phyloP scores from a whole-genome alignment of 352 stramenopile genomes.

The Pythium phragmiticola region DNA sequence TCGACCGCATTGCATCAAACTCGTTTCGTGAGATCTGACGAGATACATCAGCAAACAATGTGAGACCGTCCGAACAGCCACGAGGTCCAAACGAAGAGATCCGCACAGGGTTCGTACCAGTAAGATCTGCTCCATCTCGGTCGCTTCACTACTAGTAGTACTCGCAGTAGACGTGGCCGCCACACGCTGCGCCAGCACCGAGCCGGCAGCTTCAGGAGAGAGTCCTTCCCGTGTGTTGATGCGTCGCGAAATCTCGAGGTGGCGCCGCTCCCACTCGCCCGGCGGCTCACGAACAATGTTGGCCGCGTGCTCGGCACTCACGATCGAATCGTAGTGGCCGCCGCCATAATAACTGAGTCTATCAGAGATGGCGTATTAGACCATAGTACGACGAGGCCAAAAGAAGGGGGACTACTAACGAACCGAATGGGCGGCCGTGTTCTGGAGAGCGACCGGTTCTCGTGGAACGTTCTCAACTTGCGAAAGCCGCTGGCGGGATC shows the following conservation, averaged over 20 bases:
- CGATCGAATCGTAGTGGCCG: conserved; percentile 90
- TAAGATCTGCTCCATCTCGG: conserved; percentile 69
- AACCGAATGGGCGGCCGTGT: conserved; percentile 72
- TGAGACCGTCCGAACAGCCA: background rate
- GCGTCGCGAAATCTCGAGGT: conserved; percentile 63
- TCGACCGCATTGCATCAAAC: conserved; percentile 75
- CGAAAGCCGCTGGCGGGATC: conserved; percentile 63
- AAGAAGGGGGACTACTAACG: background rate
- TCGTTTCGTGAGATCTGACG: conserved; percentile 66
- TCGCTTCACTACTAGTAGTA: conserved; percentile 44
- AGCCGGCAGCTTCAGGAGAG: conserved; percentile 12
- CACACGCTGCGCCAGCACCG: conserved; percentile 13
- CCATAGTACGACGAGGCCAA: background rate
- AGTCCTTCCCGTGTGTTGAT: conserved; percentile 60
- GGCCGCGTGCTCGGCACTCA: conserved; percentile 45
- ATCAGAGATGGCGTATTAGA: too few relatives aligned
- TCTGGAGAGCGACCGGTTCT: conserved; percentile 56
- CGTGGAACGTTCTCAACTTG: conserved; percentile 89
- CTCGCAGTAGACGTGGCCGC: conserved; percentile 15
- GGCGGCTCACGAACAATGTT: conserved; percentile 65
- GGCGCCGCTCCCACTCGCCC: conserved; percentile 63
- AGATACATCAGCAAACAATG: background rate
- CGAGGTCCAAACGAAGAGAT: background rate
- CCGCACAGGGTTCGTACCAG: conserved; percentile 34
- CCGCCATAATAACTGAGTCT: conserved; percentile 92